Evolutionary conservation across 345 rosid species (phyloP).

Genomic region (Odontarrhena argentea): DNA sequence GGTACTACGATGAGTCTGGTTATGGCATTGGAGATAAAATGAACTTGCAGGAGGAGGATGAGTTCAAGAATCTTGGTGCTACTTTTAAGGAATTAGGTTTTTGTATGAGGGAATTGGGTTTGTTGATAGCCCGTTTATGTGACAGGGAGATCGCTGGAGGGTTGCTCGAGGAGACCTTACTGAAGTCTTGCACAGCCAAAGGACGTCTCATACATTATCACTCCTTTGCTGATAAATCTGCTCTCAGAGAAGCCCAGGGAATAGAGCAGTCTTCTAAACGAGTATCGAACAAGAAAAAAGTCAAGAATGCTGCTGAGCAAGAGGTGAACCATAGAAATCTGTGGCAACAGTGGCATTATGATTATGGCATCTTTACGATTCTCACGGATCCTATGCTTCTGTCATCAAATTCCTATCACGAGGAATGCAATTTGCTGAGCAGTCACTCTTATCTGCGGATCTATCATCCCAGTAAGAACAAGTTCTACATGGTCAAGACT

Average conservation of each 20-base stretch:
- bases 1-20: slow-evolving; percentile 1
- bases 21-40: slow-evolving; percentile 25
- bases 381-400: slow-evolving; percentile 85
- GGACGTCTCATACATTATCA: slow-evolving; percentile 91
- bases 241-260: slow-evolving; percentile 45
- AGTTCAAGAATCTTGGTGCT: slow-evolving; percentile 54
- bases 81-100: slow-evolving; percentile 65
- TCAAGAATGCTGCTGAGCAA: slow-evolving; percentile 19
- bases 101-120: slow-evolving; percentile 79
- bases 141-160: slow-evolving; percentile 74
- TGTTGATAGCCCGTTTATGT: slow-evolving; percentile 66
- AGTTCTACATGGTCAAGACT: slow-evolving; percentile 62
- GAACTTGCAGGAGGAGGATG: slow-evolving; percentile 40
- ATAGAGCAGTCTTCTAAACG: slow-evolving; percentile 41
- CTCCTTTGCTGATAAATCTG: slow-evolving; percentile 55
- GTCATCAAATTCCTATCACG: slow-evolving; percentile 22
- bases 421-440: slow-evolving; percentile 49
- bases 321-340: slow-evolving; percentile 39
- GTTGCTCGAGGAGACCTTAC: slow-evolving; percentile 63
- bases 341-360: slow-evolving; percentile 99
- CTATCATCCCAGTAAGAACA: slow-evolving; percentile 58
- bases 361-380: slow-evolving; percentile 85
- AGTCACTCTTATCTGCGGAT: slow-evolving; percentile 61
- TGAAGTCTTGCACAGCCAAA: slow-evolving; percentile 79
- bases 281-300: slow-evolving; percentile 26